These are phyloP conservation scores for Apocynum venetum DNA, from an alignment of 257 asterid species.

Conservation along the genomic window DNA sequence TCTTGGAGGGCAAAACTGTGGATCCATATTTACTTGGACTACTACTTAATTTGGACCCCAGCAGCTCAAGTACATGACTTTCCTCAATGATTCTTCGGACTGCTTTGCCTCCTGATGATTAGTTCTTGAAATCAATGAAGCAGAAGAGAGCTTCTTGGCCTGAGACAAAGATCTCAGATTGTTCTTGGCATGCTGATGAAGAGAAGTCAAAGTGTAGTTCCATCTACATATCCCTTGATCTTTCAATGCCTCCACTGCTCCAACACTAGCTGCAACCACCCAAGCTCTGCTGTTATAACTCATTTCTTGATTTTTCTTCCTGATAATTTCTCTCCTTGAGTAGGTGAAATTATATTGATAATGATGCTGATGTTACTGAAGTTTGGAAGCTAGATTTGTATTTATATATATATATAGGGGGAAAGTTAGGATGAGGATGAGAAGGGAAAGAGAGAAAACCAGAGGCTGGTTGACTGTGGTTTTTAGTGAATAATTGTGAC, in stretches of 20 bases:
- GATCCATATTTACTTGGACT: no score
- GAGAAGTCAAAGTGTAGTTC: constrained; percentile 9
- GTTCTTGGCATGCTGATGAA: constrained; percentile 20
- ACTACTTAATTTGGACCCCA: constrained; percentile 24
- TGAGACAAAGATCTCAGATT: constrained; percentile 17
- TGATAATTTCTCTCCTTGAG: no score
- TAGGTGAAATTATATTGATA: no score
- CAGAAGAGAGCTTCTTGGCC: constrained; percentile 14
- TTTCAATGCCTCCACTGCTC: constrained; percentile 26
- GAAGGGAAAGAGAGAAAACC: no score
- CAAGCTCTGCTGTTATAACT: constrained; percentile 19
- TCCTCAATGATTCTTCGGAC: constrained; percentile 27
- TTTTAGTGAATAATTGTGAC: background rate
- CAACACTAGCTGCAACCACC: constrained; percentile 25
- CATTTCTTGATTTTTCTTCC: constrained; percentile 9
- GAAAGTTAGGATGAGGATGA: no score
- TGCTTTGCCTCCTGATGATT: background rate
- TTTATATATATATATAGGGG: no score
- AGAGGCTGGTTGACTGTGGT: no score
- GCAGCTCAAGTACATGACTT: constrained; percentile 27
- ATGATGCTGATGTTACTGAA: no score
- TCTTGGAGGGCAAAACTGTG: no score
- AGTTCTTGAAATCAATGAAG: constrained; percentile 1
- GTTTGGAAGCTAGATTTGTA: no score
- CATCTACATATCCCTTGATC: constrained; percentile 29